A percentile compares a stretch with the other conserved stretches of the same genome.
phyloP scores from a whole-genome alignment of 176 grass and related monocot species.

The Musa itinerans region DNA sequence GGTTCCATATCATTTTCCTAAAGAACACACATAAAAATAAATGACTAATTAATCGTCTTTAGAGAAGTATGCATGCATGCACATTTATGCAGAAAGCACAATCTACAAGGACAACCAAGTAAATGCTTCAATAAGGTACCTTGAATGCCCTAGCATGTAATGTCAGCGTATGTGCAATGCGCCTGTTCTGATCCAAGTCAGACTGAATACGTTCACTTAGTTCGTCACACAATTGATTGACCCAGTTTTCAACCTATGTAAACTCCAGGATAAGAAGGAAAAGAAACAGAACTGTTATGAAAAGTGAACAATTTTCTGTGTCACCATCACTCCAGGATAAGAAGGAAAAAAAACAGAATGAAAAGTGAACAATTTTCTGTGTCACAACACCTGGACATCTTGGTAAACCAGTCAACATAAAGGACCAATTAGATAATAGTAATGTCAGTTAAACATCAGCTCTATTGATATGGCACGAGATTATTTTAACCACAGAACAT shows the following conservation, averaged over 20 bases:
- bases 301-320: not conserved
- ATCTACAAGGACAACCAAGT: not conserved
- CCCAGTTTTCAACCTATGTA: slow-evolving; percentile 59
- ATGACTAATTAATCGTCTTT: not conserved
- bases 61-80: not conserved
- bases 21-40: slow-evolving; percentile 2
- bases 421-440: not conserved
- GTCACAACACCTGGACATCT: not conserved
- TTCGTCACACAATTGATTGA: slow-evolving; percentile 90
- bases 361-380: not conserved
- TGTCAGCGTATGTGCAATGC: slow-evolving; percentile 67
- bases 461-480: not conserved
- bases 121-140: slow-evolving; percentile 29
- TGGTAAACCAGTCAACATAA: not conserved
- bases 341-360: not conserved
- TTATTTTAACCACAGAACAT: not conserved
- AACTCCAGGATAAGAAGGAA: not conserved
- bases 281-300: not conserved
- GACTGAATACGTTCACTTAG: slow-evolving; percentile 75
- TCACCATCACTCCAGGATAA: too few relatives aligned
- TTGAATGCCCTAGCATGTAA: slow-evolving; percentile 71
- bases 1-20: slow-evolving; percentile 43
- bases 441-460: not conserved
- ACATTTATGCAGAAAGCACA: slow-evolving; percentile 8
- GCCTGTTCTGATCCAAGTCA: slow-evolving; percentile 83